Evolutionary conservation across 768 basidiomycete genomes (phyloP).

Genomic region (Russula dissimulans): DNA sequence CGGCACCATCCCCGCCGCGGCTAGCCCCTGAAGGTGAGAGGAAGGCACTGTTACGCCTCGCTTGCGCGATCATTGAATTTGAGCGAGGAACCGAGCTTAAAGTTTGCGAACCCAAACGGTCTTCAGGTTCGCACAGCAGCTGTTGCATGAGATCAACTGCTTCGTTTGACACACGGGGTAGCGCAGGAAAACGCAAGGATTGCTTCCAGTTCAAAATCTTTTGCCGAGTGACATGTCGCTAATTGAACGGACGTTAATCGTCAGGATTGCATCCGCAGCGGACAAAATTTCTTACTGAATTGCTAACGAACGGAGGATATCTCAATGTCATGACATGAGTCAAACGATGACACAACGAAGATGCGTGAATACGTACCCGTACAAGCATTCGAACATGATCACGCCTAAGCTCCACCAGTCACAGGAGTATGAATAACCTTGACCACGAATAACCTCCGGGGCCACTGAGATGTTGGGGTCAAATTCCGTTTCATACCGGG

Average conservation of each 20-base stretch:
- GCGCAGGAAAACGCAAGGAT: conserved; percentile 76
- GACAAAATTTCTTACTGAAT: conserved; percentile 45
- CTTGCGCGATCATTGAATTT: conserved; percentile 66
- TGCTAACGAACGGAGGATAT: conserved; percentile 93
- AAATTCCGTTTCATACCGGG: background rate
- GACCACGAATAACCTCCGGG: conserved; percentile 81
- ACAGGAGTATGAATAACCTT: conserved; percentile 89
- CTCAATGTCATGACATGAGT: conserved; percentile 32
- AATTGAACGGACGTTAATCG: conserved; percentile 17
- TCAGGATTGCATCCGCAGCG: conserved; percentile 1
- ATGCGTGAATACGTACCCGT: conserved; percentile 49
- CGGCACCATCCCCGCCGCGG: conserved; percentile 71
- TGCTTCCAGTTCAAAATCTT: conserved; percentile 96
- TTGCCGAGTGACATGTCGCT: conserved; percentile 92
- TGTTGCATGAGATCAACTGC: conserved; percentile 82
- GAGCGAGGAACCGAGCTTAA: conserved; percentile 62
- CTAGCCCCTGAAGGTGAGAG: conserved; percentile 38
- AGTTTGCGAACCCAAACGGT: conserved; percentile 75
- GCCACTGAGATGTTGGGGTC: conserved; percentile 48
- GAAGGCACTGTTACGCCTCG: conserved; percentile 61
- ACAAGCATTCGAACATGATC: conserved; percentile 94
- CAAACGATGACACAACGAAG: conserved; percentile 10
- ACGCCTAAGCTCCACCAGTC: conserved; percentile 99
- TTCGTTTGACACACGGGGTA: conserved; percentile 78
- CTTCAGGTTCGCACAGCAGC: conserved; percentile 91